phyloP scores from a whole-genome alignment of 192 early-diverging fungal genomes.

The Diversispora eburnea region DNA sequence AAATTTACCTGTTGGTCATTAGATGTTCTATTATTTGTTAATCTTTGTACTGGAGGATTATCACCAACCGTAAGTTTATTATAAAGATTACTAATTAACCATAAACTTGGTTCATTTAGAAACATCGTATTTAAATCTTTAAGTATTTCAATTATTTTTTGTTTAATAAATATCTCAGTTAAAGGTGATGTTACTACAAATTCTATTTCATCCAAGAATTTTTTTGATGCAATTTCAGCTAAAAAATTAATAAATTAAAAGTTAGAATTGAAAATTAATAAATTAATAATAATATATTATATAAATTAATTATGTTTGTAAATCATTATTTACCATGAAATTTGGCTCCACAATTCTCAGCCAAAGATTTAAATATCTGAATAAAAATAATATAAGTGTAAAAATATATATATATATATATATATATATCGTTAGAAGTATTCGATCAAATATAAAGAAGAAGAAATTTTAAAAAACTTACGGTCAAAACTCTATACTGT shows the following conservation, averaged over 20 bases:
- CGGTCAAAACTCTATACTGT: slow-evolving; percentile 7
- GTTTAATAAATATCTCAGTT: background rate
- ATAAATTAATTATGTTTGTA: background rate
- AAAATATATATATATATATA: background rate
- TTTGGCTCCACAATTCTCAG: slow-evolving; percentile 23
- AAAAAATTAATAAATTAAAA: background rate
- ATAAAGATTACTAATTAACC: slow-evolving; percentile 13
- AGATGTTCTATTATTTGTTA: background rate
- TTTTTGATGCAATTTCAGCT: slow-evolving; percentile 19
- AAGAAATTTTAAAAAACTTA: background rate
- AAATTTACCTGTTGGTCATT: too few relatives aligned
- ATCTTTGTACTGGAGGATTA: background rate
- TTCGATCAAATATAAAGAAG: too few relatives aligned
- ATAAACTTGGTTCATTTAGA: slow-evolving; percentile 17
- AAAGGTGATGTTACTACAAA: background rate
- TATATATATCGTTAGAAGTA: background rate
- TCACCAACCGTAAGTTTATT: background rate
- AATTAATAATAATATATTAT: background rate
- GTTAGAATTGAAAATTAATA: background rate
- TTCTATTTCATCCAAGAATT: slow-evolving; percentile 19
- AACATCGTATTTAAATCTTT: background rate
- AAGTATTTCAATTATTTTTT: background rate
- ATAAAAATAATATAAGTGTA: background rate
- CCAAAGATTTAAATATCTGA: slow-evolving; percentile 13
- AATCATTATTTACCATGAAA: slow-evolving; percentile 15